Percentiles rank a stretch among this genome's conserved stretches.
These are phyloP conservation scores for Micractinium sp. DNA, from an alignment of 139 green algal species.

Conservation along the genomic window DNA sequence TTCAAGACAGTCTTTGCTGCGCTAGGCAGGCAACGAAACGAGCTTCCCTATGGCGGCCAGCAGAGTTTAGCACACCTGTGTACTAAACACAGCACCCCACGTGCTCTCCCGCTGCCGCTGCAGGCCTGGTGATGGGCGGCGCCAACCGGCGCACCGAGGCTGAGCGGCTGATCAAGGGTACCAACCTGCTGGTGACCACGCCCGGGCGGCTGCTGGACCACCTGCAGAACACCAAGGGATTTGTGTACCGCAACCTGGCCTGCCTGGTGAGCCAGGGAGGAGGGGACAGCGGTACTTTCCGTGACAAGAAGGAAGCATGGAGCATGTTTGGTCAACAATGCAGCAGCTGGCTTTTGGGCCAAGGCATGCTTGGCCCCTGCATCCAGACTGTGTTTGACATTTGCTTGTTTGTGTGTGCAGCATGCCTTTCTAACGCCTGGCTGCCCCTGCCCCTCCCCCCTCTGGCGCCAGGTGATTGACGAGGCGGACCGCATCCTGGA, in stretches of 20 bases:
- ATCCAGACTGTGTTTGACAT: neutral
- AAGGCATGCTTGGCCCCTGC: no score
- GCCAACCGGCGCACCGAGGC: conserved; percentile 96
- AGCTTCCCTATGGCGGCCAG: no score
- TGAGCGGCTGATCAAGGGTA: conserved; percentile 94
- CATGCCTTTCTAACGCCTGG: neutral
- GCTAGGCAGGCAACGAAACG: no score
- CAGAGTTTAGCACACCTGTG: no score
- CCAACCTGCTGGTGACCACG: conserved; percentile 95
- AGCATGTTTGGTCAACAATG: no score
- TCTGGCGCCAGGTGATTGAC: conserved; percentile 78
- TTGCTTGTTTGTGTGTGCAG: neutral
- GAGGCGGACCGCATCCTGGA: conserved; percentile 98
- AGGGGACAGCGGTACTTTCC: no score
- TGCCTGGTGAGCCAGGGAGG: conserved; percentile 63
- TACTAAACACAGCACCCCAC: no score
- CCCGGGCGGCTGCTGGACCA: conserved; percentile 97
- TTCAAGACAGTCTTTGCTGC: no score
- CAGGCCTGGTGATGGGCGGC: conserved; percentile 95
- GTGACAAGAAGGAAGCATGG: no score
- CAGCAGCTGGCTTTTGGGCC: no score
- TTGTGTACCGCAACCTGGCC: conserved; percentile 84
- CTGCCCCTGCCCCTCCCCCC: neutral
- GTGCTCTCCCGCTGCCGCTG: neutral
- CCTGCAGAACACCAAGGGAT: conserved; percentile 91